Percentiles rank a stretch among this genome's conserved stretches.
These are phyloP conservation scores for Ascochyta fabae DNA, from an alignment of 2,329 filamentous ascomycete species.

Conservation along the genomic window DNA sequence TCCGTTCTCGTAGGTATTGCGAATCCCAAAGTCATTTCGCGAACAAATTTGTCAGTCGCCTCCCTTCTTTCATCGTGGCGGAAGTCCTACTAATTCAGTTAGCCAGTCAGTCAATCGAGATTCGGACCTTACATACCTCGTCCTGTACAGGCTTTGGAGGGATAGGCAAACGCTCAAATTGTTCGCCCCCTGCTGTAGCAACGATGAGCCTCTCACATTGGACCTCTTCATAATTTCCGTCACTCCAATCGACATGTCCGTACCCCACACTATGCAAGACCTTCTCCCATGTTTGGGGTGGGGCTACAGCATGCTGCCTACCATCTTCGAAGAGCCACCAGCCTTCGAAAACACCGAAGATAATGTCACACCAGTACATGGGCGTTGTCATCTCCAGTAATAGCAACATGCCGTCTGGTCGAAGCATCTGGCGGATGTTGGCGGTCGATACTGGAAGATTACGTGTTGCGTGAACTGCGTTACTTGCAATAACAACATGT, in stretches of 20 bases:
- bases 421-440: constrained; percentile 19
- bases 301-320: constrained; percentile 13
- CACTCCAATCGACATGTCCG: constrained; percentile 21
- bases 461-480: constrained; percentile 29
- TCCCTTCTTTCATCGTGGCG: constrained; percentile 1
- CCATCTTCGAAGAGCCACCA: constrained; percentile 30
- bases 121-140: neutral
- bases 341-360: constrained; percentile 30
- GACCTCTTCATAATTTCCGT: constrained; percentile 13
- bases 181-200: constrained; percentile 8
- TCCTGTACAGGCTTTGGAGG: neutral
- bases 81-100: constrained; percentile 6
- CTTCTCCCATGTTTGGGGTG: constrained; percentile 10
- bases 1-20: neutral
- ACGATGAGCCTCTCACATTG: constrained; percentile 9
- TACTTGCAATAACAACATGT: constrained; percentile 23
- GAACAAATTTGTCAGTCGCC: neutral
- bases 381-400: constrained; percentile 23
- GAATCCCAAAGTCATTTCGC: neutral
- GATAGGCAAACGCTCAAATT: constrained; percentile 1
- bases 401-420: constrained; percentile 16
- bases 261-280: constrained; percentile 17
- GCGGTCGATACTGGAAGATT: constrained; percentile 7
- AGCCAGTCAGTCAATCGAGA: neutral
- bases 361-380: constrained; percentile 26